Evolutionary conservation across 2,329 filamentous ascomycete genomes (phyloP).

Genomic region (Dendryphion nanum): DNA sequence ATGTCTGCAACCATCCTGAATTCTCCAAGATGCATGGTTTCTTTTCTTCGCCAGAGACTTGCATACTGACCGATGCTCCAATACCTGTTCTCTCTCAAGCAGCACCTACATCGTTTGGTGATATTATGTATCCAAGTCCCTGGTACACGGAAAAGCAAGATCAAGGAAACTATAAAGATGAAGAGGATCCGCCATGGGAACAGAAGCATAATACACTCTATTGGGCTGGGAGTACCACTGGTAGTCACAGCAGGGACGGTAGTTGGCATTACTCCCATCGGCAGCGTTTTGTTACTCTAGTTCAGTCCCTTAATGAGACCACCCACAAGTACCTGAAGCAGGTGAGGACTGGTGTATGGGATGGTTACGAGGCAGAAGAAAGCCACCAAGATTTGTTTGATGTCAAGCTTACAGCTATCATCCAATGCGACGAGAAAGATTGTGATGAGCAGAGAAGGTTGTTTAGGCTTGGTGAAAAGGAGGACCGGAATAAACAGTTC

Average conservation of each 20-base stretch:
- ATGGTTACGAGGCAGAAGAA: constrained; percentile 11
- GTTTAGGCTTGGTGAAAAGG: constrained; percentile 10
- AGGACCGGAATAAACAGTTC: constrained; percentile 4
- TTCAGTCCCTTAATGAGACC: constrained; percentile 8
- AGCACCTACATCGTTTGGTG: constrained; percentile 69
- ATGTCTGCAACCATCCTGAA: constrained; percentile 24
- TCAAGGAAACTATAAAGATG: constrained; percentile 51
- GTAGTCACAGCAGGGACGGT: constrained; percentile 40
- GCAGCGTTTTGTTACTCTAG: constrained; percentile 45
- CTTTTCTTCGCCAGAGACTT: constrained; percentile 44
- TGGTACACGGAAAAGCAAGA: constrained; percentile 60
- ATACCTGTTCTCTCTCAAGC: constrained; percentile 74
- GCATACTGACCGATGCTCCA: constrained; percentile 52
- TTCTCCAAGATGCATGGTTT: constrained; percentile 48
- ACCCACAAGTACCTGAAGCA: constrained; percentile 11
- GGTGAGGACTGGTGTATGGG: no score
- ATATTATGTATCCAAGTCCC: constrained; percentile 70
- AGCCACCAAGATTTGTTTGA: constrained; percentile 35
- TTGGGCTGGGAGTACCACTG: constrained; percentile 71
- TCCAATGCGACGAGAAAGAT: constrained; percentile 41
- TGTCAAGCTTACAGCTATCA: constrained; percentile 47
- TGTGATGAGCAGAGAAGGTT: constrained; percentile 12
- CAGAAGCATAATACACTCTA: constrained; percentile 66
- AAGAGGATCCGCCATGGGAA: constrained; percentile 55
- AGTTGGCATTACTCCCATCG: constrained; percentile 49